These are phyloP conservation scores for Cenchrus purpureus DNA, from an alignment of 176 grass and related monocot genomes.

Conservation along the genomic window DNA sequence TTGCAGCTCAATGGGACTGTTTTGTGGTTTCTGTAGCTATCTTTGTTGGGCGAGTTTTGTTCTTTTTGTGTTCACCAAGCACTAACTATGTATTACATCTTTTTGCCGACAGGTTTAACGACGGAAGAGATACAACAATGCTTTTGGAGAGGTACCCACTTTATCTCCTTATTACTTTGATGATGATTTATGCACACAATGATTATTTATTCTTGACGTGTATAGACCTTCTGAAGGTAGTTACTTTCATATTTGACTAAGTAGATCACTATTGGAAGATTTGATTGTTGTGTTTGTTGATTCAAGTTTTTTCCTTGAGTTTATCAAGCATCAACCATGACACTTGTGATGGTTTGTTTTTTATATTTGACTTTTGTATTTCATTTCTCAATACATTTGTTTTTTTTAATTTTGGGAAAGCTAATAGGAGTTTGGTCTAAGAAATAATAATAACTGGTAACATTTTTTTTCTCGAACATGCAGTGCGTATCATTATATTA, in stretches of 20 bases:
- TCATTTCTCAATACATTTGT: not conserved
- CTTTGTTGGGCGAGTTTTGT: not conserved
- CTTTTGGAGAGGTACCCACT: slow-evolving; percentile 72
- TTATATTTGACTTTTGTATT: not conserved
- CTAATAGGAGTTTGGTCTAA: not conserved
- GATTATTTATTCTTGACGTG: not conserved
- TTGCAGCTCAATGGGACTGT: not conserved
- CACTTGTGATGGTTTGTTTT: not conserved
- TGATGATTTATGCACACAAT: slow-evolving; percentile 13
- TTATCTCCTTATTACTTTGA: slow-evolving; percentile 28
- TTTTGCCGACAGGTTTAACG: slow-evolving; percentile 47
- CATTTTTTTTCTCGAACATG: too few species aligned
- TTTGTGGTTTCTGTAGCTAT: not conserved
- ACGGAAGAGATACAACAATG: slow-evolving; percentile 73
- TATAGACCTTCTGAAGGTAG: too few species aligned
- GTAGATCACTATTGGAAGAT: not conserved
- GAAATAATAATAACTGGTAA: not conserved
- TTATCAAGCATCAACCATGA: slow-evolving; percentile 2
- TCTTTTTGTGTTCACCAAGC: not conserved
- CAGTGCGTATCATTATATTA: too few species aligned
- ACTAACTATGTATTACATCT: slow-evolving; percentile 31
- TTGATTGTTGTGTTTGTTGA: not conserved
- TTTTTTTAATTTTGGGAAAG: slow-evolving; percentile 6
- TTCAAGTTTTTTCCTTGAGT: not conserved
- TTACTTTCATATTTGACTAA: not conserved